Base-by-base conservation (phyloP, 2,329 filamentous ascomycete species). In the Diaporthe citri region DNA sequence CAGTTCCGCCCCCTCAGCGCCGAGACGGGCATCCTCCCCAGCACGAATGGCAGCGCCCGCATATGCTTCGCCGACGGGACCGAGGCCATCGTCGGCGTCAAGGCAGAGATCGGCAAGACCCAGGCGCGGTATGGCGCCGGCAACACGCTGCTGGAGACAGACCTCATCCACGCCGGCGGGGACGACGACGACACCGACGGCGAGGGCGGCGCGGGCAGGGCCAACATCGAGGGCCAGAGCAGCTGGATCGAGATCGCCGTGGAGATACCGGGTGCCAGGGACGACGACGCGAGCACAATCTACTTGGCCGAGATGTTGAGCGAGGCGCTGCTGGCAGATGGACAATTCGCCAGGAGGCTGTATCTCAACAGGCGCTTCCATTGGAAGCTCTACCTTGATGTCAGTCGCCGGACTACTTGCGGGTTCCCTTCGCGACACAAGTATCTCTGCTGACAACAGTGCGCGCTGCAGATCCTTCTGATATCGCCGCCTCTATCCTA, bases 321-420 rank as follows among this genome's bases (percentile, higher is more conserved):
- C 73, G 97, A 99, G 88, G 94, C 95, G 73, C 83, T 99, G 84
- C 88, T 97, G 75, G 92, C 91, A 43, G 93, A 92, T 83, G 93
- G 92, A 28, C 88, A 89, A 80, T 90, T 94, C 82, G 89, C 89
- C 77, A 91, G 91, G 83, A 91, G 93, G 80, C 84, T 99, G 81
- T 93, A 92, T 84, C 98, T 99, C 83, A 98, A 98, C 85, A 86
- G 88, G 75, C 90, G 96, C 59, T 99, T 96, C 88, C 96, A 98
- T 87, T 99, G 97, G 97, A 95, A 96, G 85, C 84, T 99, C 74
- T 98, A 96, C 85, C 90, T 99, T 77, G 97, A 99, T 85, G 96
- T 98, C 84, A 81, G 94, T 88, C 55, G 46, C 36, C 75, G 52
- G 28, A 43, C 56, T 48, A 70, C 12, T n/a, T 71, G 7, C 36